A percentile compares a stretch with the other conserved stretches of the same genome.
phyloP scores from a whole-genome alignment of 208 protist species.

The Histomonas meleagridis region DNA sequence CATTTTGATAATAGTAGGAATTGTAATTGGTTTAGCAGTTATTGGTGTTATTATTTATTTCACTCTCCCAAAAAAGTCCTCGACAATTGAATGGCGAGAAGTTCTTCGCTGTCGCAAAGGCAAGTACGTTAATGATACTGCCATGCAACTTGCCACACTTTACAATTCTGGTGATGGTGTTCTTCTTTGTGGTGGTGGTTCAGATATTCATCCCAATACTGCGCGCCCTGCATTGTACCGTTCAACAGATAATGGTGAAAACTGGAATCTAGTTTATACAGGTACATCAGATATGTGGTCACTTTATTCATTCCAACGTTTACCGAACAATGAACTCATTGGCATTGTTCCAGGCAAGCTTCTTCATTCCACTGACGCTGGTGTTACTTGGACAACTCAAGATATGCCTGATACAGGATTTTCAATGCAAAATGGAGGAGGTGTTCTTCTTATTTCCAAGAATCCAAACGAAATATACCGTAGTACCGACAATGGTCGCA shows the following conservation, averaged over 20 bases:
- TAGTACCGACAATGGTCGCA: not conserved
- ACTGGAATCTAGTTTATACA: not conserved
- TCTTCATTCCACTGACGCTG: not conserved
- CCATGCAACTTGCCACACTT: not conserved
- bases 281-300: not conserved
- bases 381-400: not conserved
- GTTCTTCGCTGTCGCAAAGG: not conserved
- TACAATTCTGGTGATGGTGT: not conserved
- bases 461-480: not conserved
- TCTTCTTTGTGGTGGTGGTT: not conserved
- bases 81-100: too few relatives aligned
- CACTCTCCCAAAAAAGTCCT: too few relatives aligned
- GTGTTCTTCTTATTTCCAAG: not conserved
- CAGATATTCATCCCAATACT: not conserved
- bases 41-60: too few relatives aligned
- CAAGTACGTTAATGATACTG: too few relatives aligned
- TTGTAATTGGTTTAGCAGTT: too few relatives aligned
- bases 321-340: not conserved
- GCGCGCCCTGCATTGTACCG: not conserved
- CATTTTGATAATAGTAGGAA: too few relatives aligned
- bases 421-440: not conserved
- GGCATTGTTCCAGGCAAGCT: not conserved
- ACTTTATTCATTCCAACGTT: not conserved
- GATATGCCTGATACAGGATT: not conserved
- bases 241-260: not conserved